These are phyloP conservation scores for Castanospermum australe DNA, from an alignment of 306 rosid genomes.

Conservation along the genomic window DNA sequence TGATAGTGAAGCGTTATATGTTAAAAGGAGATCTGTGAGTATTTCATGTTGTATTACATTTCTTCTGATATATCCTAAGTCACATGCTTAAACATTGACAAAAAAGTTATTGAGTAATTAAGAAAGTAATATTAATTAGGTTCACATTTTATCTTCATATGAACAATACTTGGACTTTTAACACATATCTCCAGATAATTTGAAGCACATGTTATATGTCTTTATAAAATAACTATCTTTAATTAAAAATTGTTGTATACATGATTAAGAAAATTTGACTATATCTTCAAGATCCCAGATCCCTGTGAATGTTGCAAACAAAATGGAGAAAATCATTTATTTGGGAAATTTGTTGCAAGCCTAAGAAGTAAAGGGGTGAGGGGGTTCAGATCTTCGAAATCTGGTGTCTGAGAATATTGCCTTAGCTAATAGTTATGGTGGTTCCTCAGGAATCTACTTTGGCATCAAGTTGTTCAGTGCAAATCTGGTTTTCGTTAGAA, in stretches of 20 bases:
- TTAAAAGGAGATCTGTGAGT: conserved; percentile 97
- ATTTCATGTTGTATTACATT: conserved; percentile 25
- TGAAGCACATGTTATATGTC: neutral
- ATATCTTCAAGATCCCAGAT: neutral
- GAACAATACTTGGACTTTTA: neutral
- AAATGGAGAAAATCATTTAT: neutral
- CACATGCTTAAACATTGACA: conserved; percentile 12
- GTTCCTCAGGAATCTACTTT: neutral
- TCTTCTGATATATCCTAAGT: neutral
- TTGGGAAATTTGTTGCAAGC: neutral
- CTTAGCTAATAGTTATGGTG: neutral
- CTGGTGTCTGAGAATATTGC: neutral
- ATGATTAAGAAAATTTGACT: neutral
- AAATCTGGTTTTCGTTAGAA: neutral
- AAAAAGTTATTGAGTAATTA: conserved; percentile 7
- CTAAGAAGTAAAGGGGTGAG: neutral
- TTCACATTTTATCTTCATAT: conserved; percentile 1
- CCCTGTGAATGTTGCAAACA: neutral
- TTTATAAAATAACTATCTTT: neutral
- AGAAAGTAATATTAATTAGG: conserved; percentile 13
- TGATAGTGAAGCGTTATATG: conserved; percentile 99
- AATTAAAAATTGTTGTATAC: neutral
- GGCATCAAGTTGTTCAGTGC: neutral
- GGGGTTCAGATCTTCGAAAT: neutral
- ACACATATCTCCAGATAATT: neutral